A percentile compares a stretch with the other conserved stretches of the same genome.
Evolutionary conservation across 2,329 filamentous ascomycete species (phyloP).

Genomic region (Aspergillus brasiliensis): DNA sequence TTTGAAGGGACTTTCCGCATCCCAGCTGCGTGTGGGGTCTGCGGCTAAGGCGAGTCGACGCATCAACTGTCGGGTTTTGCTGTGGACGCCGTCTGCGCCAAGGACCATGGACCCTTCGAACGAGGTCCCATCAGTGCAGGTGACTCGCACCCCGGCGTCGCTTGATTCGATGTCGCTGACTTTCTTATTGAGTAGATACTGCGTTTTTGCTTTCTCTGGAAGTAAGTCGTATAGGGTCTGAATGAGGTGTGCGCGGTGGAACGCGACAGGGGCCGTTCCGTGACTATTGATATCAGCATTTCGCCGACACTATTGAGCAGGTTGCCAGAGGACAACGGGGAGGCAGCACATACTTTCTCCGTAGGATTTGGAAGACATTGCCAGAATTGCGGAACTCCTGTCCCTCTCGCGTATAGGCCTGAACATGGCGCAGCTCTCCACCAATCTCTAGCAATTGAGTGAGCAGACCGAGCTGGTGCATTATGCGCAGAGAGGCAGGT

Average conservation of each 20-base stretch:
- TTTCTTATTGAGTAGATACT: not conserved
- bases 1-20: not conserved
- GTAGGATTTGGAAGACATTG: not conserved
- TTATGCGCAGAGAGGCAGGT: constrained; percentile 23
- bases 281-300: constrained; percentile 2
- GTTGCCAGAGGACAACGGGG: too few relatives aligned
- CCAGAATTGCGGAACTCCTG: not conserved
- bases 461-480: constrained; percentile 4
- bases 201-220: not conserved
- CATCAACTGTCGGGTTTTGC: constrained; percentile 8
- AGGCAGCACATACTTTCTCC: constrained; percentile 1
- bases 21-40: not conserved
- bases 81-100: constrained; percentile 18
- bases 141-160: not conserved
- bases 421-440: not conserved
- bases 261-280: constrained; percentile 8
- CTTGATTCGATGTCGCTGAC: not conserved
- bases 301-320: too few relatives aligned
- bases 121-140: constrained; percentile 4
- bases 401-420: not conserved
- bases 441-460: not conserved
- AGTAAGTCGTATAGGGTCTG: constrained; percentile 15
- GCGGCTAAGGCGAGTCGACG: not conserved
- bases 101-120: constrained; percentile 12
- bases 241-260: constrained; percentile 19